Percentiles rank a stretch among this genome's conserved stretches.
phyloP scores from a whole-genome alignment of 768 basidiomycete genomes.

The Lentinula raphanica region DNA sequence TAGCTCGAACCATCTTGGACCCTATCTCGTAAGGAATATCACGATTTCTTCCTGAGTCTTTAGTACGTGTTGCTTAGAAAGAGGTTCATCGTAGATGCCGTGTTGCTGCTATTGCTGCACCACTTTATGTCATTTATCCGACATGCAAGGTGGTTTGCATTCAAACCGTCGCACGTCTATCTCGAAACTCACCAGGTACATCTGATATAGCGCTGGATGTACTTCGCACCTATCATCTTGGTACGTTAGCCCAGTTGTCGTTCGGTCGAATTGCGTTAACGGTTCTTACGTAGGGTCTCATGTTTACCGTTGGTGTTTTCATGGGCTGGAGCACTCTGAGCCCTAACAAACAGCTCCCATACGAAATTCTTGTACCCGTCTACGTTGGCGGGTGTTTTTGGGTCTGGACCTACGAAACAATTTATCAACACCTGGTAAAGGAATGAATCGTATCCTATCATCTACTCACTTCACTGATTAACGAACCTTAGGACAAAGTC shows the following conservation, averaged over 20 bases:
- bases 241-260: slow-evolving; percentile 10
- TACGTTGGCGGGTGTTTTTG: slow-evolving; percentile 23
- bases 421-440: slow-evolving; percentile 27
- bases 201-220: slow-evolving; percentile 23
- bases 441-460: background rate
- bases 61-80: too few relatives aligned
- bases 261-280: background rate
- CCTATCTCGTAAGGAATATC: background rate
- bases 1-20: slow-evolving; percentile 1
- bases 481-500: slow-evolving; percentile 41
- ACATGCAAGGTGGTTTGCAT: slow-evolving; percentile 24
- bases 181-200: background rate
- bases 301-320: slow-evolving; percentile 27
- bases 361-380: slow-evolving; percentile 18
- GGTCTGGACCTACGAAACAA: slow-evolving; percentile 28
- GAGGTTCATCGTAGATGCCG: too few relatives aligned
- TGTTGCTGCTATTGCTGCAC: slow-evolving; percentile 3
- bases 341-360: slow-evolving; percentile 17
- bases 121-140: slow-evolving; percentile 27
- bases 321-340: slow-evolving; percentile 27
- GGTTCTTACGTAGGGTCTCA: slow-evolving; percentile 20
- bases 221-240: slow-evolving; percentile 25
- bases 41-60: too few relatives aligned
- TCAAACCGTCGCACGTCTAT: background rate
- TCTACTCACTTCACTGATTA: background rate